phyloP scores from a whole-genome alignment of 139 green algal genomes.

The Chlamydomonas sphaeroides region DNA sequence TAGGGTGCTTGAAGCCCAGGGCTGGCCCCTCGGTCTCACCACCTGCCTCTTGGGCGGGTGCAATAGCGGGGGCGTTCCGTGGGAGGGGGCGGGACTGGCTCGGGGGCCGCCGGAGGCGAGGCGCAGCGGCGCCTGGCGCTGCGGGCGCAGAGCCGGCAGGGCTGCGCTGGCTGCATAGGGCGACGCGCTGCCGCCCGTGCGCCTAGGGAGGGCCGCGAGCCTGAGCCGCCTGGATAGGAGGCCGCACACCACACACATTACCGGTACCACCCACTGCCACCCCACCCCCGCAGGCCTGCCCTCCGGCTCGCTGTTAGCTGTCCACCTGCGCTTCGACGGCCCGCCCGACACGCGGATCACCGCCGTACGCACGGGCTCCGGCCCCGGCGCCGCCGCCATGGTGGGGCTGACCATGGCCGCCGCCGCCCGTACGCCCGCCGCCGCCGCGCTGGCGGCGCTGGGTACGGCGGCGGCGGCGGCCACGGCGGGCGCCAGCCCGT shows the following conservation, averaged over 20 bases:
- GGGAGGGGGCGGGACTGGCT: too few species aligned
- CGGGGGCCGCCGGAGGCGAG: too few species aligned
- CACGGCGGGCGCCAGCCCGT: conserved; percentile 26
- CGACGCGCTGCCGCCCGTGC: too few species aligned
- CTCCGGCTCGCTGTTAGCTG: conserved; percentile 36
- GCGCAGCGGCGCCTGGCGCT: too few species aligned
- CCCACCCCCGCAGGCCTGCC: neutral
- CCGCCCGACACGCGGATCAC: conserved; percentile 35
- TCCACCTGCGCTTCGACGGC: conserved; percentile 39
- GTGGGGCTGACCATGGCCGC: conserved; percentile 28
- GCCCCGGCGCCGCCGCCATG: conserved; percentile 1
- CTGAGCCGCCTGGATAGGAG: too few species aligned
- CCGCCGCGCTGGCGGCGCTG: neutral
- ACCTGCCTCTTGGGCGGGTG: too few species aligned
- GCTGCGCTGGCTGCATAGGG: too few species aligned
- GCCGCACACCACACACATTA: neutral
- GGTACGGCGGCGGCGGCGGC: neutral
- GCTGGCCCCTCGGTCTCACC: too few species aligned
- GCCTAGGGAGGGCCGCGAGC: too few species aligned
- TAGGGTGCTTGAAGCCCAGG: too few species aligned
- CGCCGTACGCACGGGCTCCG: conserved; percentile 15
- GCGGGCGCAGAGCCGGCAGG: too few species aligned
- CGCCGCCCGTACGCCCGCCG: neutral
- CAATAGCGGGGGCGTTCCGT: too few species aligned
- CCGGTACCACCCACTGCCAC: neutral